Conservation (phyloP, 148 eudicot species). For the Amaranthus palmeri region DNA sequence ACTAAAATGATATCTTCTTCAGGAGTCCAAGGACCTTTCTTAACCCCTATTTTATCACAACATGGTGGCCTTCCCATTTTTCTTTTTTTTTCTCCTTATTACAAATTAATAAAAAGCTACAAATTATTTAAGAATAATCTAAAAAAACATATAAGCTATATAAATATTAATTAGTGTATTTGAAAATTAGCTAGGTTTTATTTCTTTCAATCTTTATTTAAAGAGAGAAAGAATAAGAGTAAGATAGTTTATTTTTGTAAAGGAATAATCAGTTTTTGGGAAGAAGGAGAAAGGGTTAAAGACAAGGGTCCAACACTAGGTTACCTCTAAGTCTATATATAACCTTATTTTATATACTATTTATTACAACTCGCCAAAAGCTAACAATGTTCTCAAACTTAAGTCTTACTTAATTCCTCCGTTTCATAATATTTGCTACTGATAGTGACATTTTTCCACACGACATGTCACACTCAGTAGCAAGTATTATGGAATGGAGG, state of each 20-base stretch:
- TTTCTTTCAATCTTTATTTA: not conserved
- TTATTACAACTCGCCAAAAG: no score
- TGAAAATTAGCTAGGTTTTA: slow-evolving; percentile 9
- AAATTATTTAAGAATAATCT: no score
- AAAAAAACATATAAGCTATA: not conserved
- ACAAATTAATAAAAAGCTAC: no score
- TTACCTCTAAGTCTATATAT: slow-evolving; percentile 13
- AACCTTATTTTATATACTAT: not conserved
- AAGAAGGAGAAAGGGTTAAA: not conserved
- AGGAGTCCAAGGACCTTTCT: slow-evolving; percentile 96
- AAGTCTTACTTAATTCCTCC: no score
- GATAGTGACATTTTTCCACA: no score
- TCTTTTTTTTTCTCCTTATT: slow-evolving; percentile 4
- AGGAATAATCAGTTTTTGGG: not conserved
- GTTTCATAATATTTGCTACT: no score
- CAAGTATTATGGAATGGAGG: no score
- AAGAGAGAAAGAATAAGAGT: slow-evolving; percentile 11
- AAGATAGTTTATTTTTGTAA: not conserved
- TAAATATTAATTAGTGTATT: not conserved
- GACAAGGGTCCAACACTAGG: slow-evolving; percentile 23
- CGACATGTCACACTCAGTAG: no score
- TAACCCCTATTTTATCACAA: slow-evolving; percentile 74
- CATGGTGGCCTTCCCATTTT: slow-evolving; percentile 87
- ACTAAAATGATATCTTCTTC: slow-evolving; percentile 84
- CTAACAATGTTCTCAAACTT: no score